A percentile compares a stretch with the other conserved stretches of the same genome.
Conservation (phyloP, 805 yeast genomes). For the Candida chilensis region DNA sequence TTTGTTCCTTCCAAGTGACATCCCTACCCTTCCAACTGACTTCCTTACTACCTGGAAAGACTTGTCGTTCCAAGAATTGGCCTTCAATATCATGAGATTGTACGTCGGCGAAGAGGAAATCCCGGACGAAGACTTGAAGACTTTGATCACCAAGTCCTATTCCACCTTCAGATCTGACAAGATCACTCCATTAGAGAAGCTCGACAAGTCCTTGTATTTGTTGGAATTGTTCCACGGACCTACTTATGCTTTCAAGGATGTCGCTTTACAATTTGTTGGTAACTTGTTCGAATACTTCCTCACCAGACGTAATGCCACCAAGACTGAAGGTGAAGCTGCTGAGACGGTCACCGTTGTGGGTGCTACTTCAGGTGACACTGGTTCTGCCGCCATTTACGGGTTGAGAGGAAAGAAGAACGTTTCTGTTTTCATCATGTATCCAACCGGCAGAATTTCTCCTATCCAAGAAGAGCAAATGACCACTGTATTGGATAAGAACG, state of each 20-base stretch:
- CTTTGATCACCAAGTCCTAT: constrained; percentile 63
- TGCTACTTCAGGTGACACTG: constrained; percentile 98
- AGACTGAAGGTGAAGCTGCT: constrained; percentile 43
- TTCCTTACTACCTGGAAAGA: constrained; percentile 62
- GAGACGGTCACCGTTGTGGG: constrained; percentile 94
- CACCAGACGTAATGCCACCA: constrained; percentile 55
- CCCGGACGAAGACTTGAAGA: constrained; percentile 54
- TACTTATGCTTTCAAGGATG: constrained; percentile 98
- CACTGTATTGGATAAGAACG: constrained; percentile 85
- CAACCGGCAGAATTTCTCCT: constrained; percentile 96
- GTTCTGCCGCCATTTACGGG: constrained; percentile 98
- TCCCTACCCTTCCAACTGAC: constrained; percentile 57
- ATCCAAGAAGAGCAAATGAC: constrained; percentile 99
- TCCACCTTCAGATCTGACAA: constrained; percentile 82
- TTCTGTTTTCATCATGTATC: constrained; percentile 93
- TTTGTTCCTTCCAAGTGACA: constrained; percentile 75
- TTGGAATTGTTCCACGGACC: constrained; percentile 98
- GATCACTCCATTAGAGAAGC: constrained; percentile 73
- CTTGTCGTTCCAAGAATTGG: constrained; percentile 76
- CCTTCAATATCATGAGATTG: constrained; percentile 74
- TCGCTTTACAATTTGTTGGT: constrained; percentile 96
- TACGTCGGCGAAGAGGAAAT: constrained; percentile 73
- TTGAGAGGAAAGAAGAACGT: constrained; percentile 95
- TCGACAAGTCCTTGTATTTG: constrained; percentile 54
- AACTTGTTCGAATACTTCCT: constrained; percentile 91